Evolutionary conservation across 441 rosid genomes (phyloP), one percentile per base, ranked within the genome.

Genomic region (Pelargonium cotyledonis): DNA sequence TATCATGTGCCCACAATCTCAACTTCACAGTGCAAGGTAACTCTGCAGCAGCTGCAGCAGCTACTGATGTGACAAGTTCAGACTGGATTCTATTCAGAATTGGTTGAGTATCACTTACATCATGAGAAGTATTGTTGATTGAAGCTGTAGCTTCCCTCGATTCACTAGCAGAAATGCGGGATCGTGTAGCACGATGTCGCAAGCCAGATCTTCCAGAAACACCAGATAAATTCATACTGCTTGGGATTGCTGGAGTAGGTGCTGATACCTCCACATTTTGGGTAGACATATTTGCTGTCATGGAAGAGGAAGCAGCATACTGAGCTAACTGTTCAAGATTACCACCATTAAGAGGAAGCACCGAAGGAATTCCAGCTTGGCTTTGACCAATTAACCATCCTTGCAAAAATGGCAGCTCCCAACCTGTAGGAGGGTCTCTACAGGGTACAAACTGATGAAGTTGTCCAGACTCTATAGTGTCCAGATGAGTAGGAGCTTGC

Each of bases 21-120:
- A 92, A 86, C 74, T 90, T 90, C 74, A 92, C 96, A 6, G 97
- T 90, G 76, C 97, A 89, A 69, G 96, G 98, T 67, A 86, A 80
- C 76, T 92, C 94, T 23, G 88, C 87, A 68, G 96, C 86, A 67
- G 91, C 85, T 16, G 83, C 89, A 65, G 89, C 84, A 14, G 92
- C 90, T 66, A 89, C 74, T 31, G 90, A 86, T 1, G 92, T 71
- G 70, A 92, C 90, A 78, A 90, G 78, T 77, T 92, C 96, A 77
- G 92, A 82, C 67, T 85, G 90, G 49, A 87, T 76, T 73, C 86
- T 85, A 68, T 81, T 90, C 15, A 82, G 72, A 62, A 84, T 73
- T 31, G 86, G 85, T 72, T 83, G 90, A 76, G 72, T 61, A 66
- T 83, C 85, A 68, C 49, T 68, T 23, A 77, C 80, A 71, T 83